Evolutionary conservation across 2,329 filamentous ascomycete genomes (phyloP).

Genomic region (Paecilomyces variotii): DNA sequence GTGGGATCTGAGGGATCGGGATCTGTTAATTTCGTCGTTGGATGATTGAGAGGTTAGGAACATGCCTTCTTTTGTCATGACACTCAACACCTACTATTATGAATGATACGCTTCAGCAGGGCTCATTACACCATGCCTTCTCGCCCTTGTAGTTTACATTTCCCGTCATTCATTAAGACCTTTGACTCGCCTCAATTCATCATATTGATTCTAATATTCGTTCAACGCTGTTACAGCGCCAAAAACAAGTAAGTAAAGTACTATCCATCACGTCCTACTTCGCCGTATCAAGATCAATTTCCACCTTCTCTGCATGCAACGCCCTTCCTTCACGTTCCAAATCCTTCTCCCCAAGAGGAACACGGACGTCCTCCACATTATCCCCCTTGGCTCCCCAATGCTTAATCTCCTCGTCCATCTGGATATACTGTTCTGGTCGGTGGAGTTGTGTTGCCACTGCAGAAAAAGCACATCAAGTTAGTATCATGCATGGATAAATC

Average conservation of each 20-base stretch:
- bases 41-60: not conserved
- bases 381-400: constrained; percentile 2
- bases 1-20: constrained; percentile 4
- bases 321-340: not conserved
- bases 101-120: not conserved
- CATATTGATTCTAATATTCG: not conserved
- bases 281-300: not conserved
- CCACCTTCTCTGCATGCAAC: not conserved
- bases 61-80: not conserved
- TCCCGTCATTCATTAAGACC: not conserved
- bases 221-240: not conserved
- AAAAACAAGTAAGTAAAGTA: not conserved
- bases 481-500: not conserved
- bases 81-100: not conserved
- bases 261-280: not conserved
- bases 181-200: not conserved
- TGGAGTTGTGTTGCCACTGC: constrained; percentile 12
- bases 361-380: not conserved
- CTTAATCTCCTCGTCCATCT: constrained; percentile 12
- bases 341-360: not conserved
- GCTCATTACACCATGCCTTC: not conserved
- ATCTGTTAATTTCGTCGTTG: constrained; percentile 3
- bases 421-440: constrained; percentile 11
- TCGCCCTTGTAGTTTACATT: not conserved
- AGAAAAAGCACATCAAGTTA: not conserved